These are phyloP conservation scores for Lantana camara DNA, from an alignment of 257 asterid genomes.

Conservation along the genomic window DNA sequence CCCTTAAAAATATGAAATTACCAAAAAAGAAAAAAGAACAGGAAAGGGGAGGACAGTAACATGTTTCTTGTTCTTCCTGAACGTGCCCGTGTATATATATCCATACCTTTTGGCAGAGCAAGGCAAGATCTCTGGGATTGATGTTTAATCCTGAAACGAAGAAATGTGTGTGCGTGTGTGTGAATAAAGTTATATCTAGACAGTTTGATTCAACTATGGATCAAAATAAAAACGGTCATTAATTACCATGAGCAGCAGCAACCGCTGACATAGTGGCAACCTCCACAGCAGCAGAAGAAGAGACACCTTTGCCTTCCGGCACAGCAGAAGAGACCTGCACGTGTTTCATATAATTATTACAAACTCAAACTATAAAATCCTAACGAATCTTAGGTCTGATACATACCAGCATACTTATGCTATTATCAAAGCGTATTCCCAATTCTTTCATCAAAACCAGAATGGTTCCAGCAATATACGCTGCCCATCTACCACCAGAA, in stretches of 20 bases:
- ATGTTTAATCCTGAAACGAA: slow-evolving; percentile 71
- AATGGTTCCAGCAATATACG: slow-evolving; percentile 95
- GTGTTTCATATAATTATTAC: neutral
- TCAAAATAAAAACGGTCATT: neutral
- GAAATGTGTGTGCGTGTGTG: neutral
- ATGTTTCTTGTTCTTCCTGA: neutral
- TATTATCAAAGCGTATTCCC: slow-evolving; percentile 71
- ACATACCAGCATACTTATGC: slow-evolving; percentile 84
- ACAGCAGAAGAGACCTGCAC: slow-evolving; percentile 96
- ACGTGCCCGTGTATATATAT: slow-evolving; percentile 2
- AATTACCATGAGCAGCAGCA: slow-evolving; percentile 95
- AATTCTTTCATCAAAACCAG: slow-evolving; percentile 94
- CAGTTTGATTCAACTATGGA: neutral
- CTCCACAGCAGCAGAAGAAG: slow-evolving; percentile 96
- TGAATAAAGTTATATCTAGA: neutral
- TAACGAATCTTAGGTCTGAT: neutral
- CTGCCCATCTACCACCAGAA: slow-evolving; percentile 87
- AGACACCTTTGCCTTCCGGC: slow-evolving; percentile 99
- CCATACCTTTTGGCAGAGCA: slow-evolving; percentile 93
- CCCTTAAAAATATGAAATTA: neutral
- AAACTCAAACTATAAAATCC: no score
- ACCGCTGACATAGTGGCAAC: slow-evolving; percentile 97
- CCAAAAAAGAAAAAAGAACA: no score
- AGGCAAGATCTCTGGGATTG: slow-evolving; percentile 84
- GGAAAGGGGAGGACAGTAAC: neutral